Conservation (phyloP, 352 stramenopile species). For the Globisporangium echinulatum region DNA sequence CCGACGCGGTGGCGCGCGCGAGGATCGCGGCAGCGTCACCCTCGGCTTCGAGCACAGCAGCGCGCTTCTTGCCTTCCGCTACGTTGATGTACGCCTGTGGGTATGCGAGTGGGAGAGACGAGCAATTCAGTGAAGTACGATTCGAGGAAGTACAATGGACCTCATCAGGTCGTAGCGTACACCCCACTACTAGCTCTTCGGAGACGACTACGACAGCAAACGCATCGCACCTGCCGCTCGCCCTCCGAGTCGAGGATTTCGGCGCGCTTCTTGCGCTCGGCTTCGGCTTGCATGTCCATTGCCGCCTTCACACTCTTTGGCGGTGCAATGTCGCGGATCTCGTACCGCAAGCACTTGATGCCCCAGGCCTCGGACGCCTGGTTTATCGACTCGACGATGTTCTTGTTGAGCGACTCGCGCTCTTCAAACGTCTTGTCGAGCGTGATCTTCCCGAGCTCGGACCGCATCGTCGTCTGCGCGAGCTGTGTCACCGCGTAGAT, state of each 20-base stretch:
- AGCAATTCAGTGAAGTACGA: neutral
- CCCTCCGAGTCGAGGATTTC: slow-evolving; percentile 91
- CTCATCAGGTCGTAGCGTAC: too few species aligned
- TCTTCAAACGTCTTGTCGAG: slow-evolving; percentile 93
- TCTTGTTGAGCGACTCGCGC: slow-evolving; percentile 88
- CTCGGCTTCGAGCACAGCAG: slow-evolving; percentile 79
- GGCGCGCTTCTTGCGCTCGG: slow-evolving; percentile 87
- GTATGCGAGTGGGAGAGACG: neutral
- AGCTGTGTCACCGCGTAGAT: slow-evolving; percentile 89
- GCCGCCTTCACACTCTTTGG: slow-evolving; percentile 81
- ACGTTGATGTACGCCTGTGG: slow-evolving; percentile 82
- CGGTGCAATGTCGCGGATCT: slow-evolving; percentile 88
- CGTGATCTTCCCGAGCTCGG: slow-evolving; percentile 89
- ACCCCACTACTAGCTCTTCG: too few species aligned
- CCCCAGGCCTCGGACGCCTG: slow-evolving; percentile 87
- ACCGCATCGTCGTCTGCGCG: slow-evolving; percentile 90
- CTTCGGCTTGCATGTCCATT: slow-evolving; percentile 92
- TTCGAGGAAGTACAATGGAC: too few species aligned
- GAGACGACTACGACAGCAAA: neutral
- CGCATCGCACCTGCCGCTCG: slow-evolving; percentile 38
- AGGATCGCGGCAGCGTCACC: slow-evolving; percentile 83
- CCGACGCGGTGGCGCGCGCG: slow-evolving; percentile 74
- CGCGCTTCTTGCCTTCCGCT: slow-evolving; percentile 87
- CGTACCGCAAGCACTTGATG: slow-evolving; percentile 88
- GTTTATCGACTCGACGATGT: slow-evolving; percentile 89